Evolutionary conservation across 768 basidiomycete species (phyloP).

Genomic region (Mrakia hoshinonis): DNA sequence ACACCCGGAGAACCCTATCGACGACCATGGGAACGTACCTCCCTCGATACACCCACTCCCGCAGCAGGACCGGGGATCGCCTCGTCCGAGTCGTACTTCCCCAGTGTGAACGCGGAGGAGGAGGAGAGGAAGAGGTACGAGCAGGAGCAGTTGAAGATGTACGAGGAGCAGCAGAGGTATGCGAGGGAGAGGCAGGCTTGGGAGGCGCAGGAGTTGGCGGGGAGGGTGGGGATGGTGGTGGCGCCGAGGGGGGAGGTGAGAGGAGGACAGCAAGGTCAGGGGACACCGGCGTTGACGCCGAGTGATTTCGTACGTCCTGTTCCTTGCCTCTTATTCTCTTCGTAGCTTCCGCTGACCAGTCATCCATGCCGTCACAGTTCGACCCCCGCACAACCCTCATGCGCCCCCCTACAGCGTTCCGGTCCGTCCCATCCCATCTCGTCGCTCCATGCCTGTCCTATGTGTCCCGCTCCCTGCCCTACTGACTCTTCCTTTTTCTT

Average conservation of each 20-base stretch:
- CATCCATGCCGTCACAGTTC: no score
- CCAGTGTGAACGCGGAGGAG: not conserved
- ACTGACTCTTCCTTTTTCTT: no score
- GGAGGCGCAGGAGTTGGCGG: no score
- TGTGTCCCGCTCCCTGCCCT: no score
- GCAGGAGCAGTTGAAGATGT: not conserved
- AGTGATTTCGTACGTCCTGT: no score
- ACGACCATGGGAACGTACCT: not conserved
- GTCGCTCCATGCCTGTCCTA: no score
- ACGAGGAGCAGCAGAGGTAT: not conserved
- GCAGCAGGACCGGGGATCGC: not conserved
- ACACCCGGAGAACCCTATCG: not conserved
- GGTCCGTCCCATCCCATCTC: not conserved
- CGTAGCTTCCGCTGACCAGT: no score
- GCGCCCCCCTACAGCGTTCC: not conserved
- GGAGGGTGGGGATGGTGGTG: no score
- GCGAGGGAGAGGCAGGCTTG: not conserved
- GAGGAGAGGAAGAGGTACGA: not conserved
- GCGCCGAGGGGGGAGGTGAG: no score
- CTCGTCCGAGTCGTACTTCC: not conserved
- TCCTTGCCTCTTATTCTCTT: no score
- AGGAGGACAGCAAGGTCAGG: not conserved
- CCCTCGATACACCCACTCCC: not conserved
- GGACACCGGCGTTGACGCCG: not conserved
- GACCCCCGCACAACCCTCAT: not conserved